Evolutionary conservation across 768 basidiomycete species (phyloP).

Genomic region (Macrolepiota fuliginosa): DNA sequence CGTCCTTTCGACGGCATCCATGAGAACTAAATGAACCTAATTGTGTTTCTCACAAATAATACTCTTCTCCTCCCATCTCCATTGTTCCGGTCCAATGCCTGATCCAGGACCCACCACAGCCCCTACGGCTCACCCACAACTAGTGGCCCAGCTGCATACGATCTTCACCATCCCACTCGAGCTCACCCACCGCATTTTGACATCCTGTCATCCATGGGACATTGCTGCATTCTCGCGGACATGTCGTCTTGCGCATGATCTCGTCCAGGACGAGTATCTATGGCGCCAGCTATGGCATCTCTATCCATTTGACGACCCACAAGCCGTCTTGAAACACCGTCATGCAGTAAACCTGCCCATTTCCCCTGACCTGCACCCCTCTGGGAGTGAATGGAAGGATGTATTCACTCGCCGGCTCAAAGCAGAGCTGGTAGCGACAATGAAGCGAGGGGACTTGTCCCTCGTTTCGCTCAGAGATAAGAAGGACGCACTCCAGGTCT

Average conservation of each 20-base stretch:
- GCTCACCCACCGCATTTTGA: conserved; percentile 55
- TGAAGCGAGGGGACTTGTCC: conserved; percentile 33
- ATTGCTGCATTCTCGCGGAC: conserved; percentile 59
- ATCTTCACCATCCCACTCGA: conserved; percentile 52
- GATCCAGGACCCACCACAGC: neutral
- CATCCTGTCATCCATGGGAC: conserved; percentile 53
- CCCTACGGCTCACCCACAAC: neutral
- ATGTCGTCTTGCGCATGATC: conserved; percentile 42
- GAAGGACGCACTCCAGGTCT: conserved; percentile 32
- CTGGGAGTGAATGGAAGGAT: conserved; percentile 12
- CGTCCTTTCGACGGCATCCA: neutral
- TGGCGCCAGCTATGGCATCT: conserved; percentile 68
- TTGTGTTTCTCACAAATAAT: conserved; percentile 4
- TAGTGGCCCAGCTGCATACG: conserved; percentile 2
- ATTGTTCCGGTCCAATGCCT: neutral
- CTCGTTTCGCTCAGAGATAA: conserved; percentile 23
- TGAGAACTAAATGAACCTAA: conserved; percentile 6
- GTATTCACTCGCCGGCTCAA: conserved; percentile 13
- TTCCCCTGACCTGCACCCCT: neutral
- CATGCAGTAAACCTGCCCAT: conserved; percentile 3
- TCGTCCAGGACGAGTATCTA: conserved; percentile 61
- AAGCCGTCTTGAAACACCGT: conserved; percentile 24
- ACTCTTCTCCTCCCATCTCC: neutral
- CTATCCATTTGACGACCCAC: conserved; percentile 66
- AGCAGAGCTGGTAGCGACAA: conserved; percentile 15